Conservation (phyloP, 2,329 filamentous ascomycete species). For the Neofusicoccum sp. region DNA sequence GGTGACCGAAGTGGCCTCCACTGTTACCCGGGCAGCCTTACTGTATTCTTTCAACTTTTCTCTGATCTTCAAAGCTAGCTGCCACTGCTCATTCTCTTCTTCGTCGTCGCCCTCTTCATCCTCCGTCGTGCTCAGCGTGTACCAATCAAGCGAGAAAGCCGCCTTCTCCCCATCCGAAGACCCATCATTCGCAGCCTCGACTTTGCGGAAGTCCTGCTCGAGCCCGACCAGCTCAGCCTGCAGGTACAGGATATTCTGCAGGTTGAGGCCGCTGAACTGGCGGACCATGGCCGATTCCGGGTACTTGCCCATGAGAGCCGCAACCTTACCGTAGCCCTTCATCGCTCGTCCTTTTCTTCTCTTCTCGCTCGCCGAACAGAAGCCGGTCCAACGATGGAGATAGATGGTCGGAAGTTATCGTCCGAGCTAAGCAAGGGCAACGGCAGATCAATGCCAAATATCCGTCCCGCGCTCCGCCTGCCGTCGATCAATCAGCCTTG, state of each 20-base stretch:
- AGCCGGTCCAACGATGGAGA: too few species aligned
- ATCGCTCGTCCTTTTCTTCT: too few species aligned
- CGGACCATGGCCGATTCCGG: background rate
- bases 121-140: background rate
- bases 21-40: background rate
- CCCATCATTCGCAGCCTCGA: conserved; percentile 10
- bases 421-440: too few species aligned
- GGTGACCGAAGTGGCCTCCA: too few species aligned
- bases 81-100: background rate
- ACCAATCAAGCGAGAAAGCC: background rate
- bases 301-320: background rate
- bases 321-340: conserved; percentile 17
- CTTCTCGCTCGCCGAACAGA: too few species aligned
- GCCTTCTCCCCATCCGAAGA: conserved; percentile 4
- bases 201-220: conserved; percentile 14
- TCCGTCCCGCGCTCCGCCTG: too few species aligned
- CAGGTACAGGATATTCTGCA: conserved; percentile 2
- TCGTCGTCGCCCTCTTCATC: background rate
- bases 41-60: conserved; percentile 1
- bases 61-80: background rate
- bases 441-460: too few species aligned
- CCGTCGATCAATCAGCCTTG: too few species aligned
- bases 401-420: too few species aligned
- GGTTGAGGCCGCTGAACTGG: background rate
- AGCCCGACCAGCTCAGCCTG: background rate